Evolutionary conservation across 2,329 filamentous ascomycete species (phyloP), one percentile per base, ranked within the genome.

Genomic region (Thielaviopsis punctulata): DNA sequence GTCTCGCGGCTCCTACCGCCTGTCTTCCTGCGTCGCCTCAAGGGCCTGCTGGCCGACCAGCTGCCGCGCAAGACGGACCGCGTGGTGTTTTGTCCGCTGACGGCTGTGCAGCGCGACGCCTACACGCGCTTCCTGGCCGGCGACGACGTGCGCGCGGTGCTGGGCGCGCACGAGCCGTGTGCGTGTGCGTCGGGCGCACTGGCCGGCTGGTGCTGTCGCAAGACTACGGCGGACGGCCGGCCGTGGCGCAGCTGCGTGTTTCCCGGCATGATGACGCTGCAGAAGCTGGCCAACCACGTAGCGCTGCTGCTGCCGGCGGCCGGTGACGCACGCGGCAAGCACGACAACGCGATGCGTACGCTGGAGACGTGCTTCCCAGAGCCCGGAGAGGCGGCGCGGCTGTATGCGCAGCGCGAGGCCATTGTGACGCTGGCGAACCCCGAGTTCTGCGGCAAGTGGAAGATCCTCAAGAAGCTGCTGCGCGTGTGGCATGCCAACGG

Each of bases 401-500:
- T 95, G 0, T 92, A 88, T 61, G 70, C 71, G 10, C 77, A 82
- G 19, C 76, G 86, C 44, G 86, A 95, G 59, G 86, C 80, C 8
- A 82, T 96, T 54, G 67, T 85, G 49, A 84, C 83, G 59, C 82
- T 88, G 49, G 82, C 88, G 1, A 88, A 95, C 59, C 83, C 86
- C 0, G 84, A 93, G 53, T 95, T 89, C 58, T 98, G 92, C 61
- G 92, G 92, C 3, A 98, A 98, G 66, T 98, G 92, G 92, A 88
- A 86, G 62, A 79, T 98, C 1, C 65, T 98, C 25, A 86, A 82
- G 63, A 89, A 86, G 59, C 70, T 98, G 3, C 74, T 98, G 6
- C 82, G 80, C 52, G 90, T 92, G 64, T 98, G 92, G 92, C 79
- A 95, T 62, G 72, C 76, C 13, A 88, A 84, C 60, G 86, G 87